Conservation (phyloP, 1,139 yeast genomes). For the Geotrichum carabidarum region DNA sequence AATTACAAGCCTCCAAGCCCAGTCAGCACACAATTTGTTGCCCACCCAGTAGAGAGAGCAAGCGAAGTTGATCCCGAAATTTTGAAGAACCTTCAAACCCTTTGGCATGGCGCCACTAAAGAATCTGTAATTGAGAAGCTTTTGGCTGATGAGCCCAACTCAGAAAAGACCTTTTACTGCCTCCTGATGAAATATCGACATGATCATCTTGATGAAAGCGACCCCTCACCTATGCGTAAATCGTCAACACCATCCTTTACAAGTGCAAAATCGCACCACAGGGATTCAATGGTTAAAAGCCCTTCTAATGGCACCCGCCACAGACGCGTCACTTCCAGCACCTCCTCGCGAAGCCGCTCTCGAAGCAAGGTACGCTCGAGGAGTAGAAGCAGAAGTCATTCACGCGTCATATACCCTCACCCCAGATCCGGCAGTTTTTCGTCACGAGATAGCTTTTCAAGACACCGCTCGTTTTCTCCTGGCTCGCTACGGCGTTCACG, state of each 20-base stretch:
- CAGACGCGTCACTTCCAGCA: neutral
- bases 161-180: slow-evolving; percentile 87
- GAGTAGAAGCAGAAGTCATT: slow-evolving; percentile 8
- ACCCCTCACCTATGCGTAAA: neutral
- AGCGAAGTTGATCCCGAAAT: slow-evolving; percentile 75
- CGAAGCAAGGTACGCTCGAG: slow-evolving; percentile 7
- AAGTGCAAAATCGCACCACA: neutral
- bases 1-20: slow-evolving; percentile 5
- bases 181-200: slow-evolving; percentile 76
- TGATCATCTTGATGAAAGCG: slow-evolving; percentile 48
- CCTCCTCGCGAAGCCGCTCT: slow-evolving; percentile 3
- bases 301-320: slow-evolving; percentile 6
- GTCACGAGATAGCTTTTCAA: slow-evolving; percentile 1
- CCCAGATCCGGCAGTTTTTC: neutral
- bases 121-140: slow-evolving; percentile 56
- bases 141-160: slow-evolving; percentile 54
- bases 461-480: neutral
- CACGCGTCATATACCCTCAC: slow-evolving; percentile 1
- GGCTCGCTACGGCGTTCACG: neutral
- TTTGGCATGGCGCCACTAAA: slow-evolving; percentile 83
- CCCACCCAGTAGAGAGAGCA: slow-evolving; percentile 45
- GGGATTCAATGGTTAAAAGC: neutral
- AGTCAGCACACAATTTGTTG: slow-evolving; percentile 21
- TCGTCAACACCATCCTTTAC: neutral
- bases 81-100: slow-evolving; percentile 73